Base-by-base conservation (phyloP, 306 rosid genomes). In the Malus sieversii region DNA sequence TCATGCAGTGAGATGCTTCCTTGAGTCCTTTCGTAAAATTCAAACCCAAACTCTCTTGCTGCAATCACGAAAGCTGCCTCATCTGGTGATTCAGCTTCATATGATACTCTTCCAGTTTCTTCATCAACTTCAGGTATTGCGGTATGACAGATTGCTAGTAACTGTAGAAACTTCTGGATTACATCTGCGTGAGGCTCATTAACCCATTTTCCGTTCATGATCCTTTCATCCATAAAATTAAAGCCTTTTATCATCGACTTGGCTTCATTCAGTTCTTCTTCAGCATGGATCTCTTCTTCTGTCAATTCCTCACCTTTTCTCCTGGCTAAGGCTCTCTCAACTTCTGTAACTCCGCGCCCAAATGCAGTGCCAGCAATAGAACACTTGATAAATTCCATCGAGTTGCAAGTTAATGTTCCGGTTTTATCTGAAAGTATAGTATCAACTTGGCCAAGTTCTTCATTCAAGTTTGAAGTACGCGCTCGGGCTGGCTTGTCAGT, bases 21-120 rank as follows among this genome's bases (percentile, higher is more conserved):
- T 71, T 89, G 94, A 66, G 87, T 83, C 82, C 98, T 87, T 66
- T 88, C 97, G 51, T 76, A 88, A 87, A 96, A 96, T 84, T 90
- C 96, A 82, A 96, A 96, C 32, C 99, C 99, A 13, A 92, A 84
- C 85, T 96, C 97, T 79, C 97, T 88, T 38, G 99, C 98, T 78
- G 98, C 99, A 81, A 96, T 88, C 75, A 96, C 94, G 74, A 96
- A 96, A 81, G 99, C 98, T 62, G 98, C 97, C 83, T 96, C 99
- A 71, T 96, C 99, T 0, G 99, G 99, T 25, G 99, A 96, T 86
- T 96, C 98, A 67, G 99, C 99, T 88, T 96, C 99, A 82, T 92
- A 96, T 22, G 99, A 84, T 68, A 88, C 84, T 16, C 63, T 83
- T 77, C 97, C 96, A 2, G 93, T 85, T 78, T 72, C 88, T 79